phyloP scores from a whole-genome alignment of 495 filamentous ascomycete species.

The Tuber brumale region DNA sequence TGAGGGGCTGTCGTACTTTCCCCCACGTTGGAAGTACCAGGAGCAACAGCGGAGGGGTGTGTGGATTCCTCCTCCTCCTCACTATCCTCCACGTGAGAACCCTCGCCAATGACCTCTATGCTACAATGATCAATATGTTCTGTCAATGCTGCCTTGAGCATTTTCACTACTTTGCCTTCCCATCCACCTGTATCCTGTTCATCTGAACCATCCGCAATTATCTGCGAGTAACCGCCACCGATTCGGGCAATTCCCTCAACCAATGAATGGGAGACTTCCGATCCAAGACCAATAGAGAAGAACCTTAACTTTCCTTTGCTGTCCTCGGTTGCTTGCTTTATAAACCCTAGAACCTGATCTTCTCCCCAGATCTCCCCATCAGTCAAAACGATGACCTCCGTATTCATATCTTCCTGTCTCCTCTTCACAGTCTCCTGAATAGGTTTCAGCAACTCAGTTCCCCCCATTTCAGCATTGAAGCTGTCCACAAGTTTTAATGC shows the following conservation, averaged over 20 bases:
- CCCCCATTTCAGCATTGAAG: constrained; percentile 53
- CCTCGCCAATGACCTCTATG: constrained; percentile 46
- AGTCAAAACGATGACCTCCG: constrained; percentile 60
- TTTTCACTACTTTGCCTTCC: constrained; percentile 58
- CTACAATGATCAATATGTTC: constrained; percentile 56
- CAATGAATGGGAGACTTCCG: constrained; percentile 54
- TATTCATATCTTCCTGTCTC: constrained; percentile 28
- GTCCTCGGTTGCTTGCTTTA: constrained; percentile 23
- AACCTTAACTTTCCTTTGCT: constrained; percentile 44
- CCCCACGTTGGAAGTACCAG: background rate
- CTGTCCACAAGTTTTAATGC: constrained; percentile 49
- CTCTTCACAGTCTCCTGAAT: constrained; percentile 52
- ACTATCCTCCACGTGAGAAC: constrained; percentile 39
- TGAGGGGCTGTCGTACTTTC: constrained; percentile 8
- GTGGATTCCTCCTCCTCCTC: background rate
- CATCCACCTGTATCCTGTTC: constrained; percentile 43
- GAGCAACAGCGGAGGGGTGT: background rate
- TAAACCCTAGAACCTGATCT: constrained; percentile 47
- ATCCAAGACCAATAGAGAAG: constrained; percentile 60
- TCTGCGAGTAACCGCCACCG: constrained; percentile 60
- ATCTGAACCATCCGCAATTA: constrained; percentile 44
- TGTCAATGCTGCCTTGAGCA: constrained; percentile 60
- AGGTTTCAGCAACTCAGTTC: constrained; percentile 56
- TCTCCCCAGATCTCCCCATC: constrained; percentile 61
- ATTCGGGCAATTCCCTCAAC: constrained; percentile 60